These are phyloP conservation scores for Yamadazyma ubonensis DNA, from an alignment of 805 yeast genomes.

Conservation along the genomic window DNA sequence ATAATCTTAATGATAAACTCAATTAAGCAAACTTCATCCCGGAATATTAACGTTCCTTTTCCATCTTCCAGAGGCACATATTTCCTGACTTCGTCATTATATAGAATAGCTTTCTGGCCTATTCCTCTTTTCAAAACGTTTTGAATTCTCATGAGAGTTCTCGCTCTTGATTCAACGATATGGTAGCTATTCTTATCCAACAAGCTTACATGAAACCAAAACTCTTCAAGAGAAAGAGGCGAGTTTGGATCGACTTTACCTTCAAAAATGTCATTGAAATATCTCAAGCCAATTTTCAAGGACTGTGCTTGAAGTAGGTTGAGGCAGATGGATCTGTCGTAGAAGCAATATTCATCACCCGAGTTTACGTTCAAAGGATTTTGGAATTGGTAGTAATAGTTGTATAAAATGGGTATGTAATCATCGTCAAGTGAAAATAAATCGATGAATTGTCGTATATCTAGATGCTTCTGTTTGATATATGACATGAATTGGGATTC, in stretches of 20 bases:
- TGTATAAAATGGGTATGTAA: conserved; percentile 18
- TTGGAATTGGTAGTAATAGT: conserved; percentile 2
- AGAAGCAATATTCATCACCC: conserved; percentile 3
- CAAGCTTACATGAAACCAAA: conserved; percentile 21
- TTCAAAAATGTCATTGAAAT: conserved; percentile 7
- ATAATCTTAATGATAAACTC: conserved; percentile 8
- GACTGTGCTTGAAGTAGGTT: conserved; percentile 19
- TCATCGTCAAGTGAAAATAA: conserved; percentile 13
- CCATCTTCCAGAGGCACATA: conserved; percentile 14
- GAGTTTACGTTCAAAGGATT: background rate
- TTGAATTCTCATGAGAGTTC: conserved; percentile 7
- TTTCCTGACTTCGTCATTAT: conserved; percentile 1
- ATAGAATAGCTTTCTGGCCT: conserved; percentile 9
- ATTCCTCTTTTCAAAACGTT: conserved; percentile 7
- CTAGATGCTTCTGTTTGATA: conserved; percentile 2
- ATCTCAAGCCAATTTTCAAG: conserved; percentile 16
- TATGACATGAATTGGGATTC: conserved; percentile 1
- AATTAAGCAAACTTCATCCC: conserved; percentile 1
- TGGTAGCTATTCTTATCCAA: conserved; percentile 17
- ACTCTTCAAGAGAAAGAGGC: conserved; percentile 14
- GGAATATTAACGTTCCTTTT: conserved; percentile 9
- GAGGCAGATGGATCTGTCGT: conserved; percentile 10
- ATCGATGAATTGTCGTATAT: conserved; percentile 13
- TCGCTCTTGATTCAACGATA: conserved; percentile 8
- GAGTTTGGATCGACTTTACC: background rate